A percentile compares a stretch with the other conserved stretches of the same genome.
Conservation (phyloP, 768 basidiomycete genomes). For the Porpolomopsis calyptriformis region DNA sequence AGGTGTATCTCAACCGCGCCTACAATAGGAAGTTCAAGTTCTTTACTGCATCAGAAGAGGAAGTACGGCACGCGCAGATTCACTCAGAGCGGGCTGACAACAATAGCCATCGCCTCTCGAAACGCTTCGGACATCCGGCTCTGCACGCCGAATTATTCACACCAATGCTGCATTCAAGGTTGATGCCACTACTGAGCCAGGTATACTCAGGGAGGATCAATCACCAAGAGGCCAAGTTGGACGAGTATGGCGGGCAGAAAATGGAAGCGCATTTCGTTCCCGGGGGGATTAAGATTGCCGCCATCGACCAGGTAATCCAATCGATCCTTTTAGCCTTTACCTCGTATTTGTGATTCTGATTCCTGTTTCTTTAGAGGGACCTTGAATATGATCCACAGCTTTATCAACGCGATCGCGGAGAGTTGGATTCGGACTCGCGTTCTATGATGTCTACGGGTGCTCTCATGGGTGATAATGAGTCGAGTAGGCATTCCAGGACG, state of each 20-base stretch:
- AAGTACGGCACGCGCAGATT: constrained; percentile 63
- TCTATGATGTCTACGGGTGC: constrained; percentile 57
- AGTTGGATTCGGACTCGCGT: constrained; percentile 79
- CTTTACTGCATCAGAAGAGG: constrained; percentile 74
- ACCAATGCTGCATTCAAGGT: constrained; percentile 77
- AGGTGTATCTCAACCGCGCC: constrained; percentile 64
- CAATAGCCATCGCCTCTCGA: constrained; percentile 65
- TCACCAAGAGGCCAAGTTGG: constrained; percentile 50
- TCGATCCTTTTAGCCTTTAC: neutral
- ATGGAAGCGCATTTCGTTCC: constrained; percentile 66
- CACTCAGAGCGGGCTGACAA: constrained; percentile 71
- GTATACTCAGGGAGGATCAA: constrained; percentile 70
- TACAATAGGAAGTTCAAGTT: constrained; percentile 66
- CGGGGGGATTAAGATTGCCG: constrained; percentile 76
- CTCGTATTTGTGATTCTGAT: neutral
- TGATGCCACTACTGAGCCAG: constrained; percentile 67
- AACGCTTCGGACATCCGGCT: constrained; percentile 92
- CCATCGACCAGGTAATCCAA: constrained; percentile 63
- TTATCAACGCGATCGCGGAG: constrained; percentile 73
- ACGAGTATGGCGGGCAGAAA: constrained; percentile 70
- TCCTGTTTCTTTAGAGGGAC: constrained; percentile 34
- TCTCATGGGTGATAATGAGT: constrained; percentile 34
- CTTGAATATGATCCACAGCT: constrained; percentile 74
- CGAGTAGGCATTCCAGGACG: constrained; percentile 32
- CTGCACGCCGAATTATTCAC: constrained; percentile 80